phyloP scores from a whole-genome alignment of 2,329 filamentous ascomycete genomes.

The Neospermospora avenae region DNA sequence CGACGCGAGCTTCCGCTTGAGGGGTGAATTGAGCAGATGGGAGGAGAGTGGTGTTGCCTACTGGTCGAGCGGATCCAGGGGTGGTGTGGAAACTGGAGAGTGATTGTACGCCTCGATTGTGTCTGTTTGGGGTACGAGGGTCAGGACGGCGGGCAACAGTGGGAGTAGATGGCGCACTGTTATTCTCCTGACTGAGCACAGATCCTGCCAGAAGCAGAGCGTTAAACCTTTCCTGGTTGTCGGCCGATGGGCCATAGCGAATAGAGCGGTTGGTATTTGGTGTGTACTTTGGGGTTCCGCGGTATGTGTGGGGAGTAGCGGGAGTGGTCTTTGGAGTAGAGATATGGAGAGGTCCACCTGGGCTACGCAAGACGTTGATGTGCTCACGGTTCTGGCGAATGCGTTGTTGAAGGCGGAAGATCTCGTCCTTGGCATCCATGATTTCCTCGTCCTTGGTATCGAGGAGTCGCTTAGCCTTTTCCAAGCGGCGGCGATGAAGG shows the following conservation, averaged over 20 bases:
- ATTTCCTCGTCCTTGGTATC: constrained; percentile 75
- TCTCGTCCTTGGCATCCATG: constrained; percentile 68
- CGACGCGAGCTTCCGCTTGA: constrained; percentile 54
- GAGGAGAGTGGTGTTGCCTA: constrained; percentile 48
- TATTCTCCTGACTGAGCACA: constrained; percentile 73
- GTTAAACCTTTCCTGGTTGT: constrained; percentile 66
- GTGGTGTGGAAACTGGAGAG: constrained; percentile 82
- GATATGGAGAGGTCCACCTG: constrained; percentile 64
- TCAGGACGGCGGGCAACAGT: constrained; percentile 25
- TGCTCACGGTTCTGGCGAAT: constrained; percentile 90
- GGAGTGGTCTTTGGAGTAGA: constrained; percentile 53
- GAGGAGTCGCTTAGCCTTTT: constrained; percentile 74
- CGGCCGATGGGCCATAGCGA: constrained; percentile 47
- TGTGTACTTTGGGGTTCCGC: constrained; percentile 50
- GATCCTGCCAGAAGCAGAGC: constrained; percentile 72
- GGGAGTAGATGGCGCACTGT: constrained; percentile 72
- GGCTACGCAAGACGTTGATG: constrained; percentile 73
- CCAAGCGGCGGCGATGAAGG: constrained; percentile 60
- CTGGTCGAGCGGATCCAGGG: constrained; percentile 53
- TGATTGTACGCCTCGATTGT: constrained; percentile 75
- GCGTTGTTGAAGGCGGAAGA: constrained; percentile 72
- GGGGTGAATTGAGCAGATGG: constrained; percentile 62
- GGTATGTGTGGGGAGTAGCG: constrained; percentile 39
- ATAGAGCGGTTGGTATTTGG: constrained; percentile 40
- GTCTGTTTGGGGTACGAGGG: constrained; percentile 53